Base-by-base conservation (phyloP, 192 early-diverging fungal species). In the Rhizoclosmatium sp. region DNA sequence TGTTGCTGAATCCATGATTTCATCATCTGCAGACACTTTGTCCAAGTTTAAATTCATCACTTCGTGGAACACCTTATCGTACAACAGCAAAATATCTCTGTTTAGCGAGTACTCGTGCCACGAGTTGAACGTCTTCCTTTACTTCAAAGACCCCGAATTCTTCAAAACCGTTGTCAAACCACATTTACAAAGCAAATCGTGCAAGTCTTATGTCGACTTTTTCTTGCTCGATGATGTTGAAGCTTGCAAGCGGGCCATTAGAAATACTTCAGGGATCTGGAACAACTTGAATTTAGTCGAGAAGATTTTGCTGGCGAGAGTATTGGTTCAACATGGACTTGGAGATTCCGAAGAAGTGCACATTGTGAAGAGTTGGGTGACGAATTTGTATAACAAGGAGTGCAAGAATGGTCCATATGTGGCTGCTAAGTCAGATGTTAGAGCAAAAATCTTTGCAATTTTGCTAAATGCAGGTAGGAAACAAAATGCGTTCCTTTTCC, bases 101-200 rank as follows among this genome's bases (percentile, higher is more conserved):
- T 76, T 47, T 19, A 66, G 64, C 41, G 62, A 76, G 47, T 76
- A 59, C 48, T 76, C 75, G 12, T 76, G 75, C 48, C 75, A 76
- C 47, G 75, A 76, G 65, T 41, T 76, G 75, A 76, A 76, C 41
- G 14, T 65, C 7, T 76, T 76, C 47, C 48, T 76, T 4, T 56
- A 56, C 21, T 76, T 76, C 75, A 65, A 76, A 56, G 75, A 76
- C 47, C 64, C 64, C 16, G 14, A 10, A 4, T 76, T 76, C 49
- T 76, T 76, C 42, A 47, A 10, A 39, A 56, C 14, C 10, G 46
- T 76, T 14, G 75, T 67, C 46, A 67, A 65, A 42, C 75, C 75
- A 23, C 75, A 76, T 47, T 16, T 76, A 39, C 4, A 2, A 48
- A 66, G 46, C 48, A 76, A 76, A 62, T 66, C 75, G 3, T 62